These are phyloP conservation scores for Stachybotrys chlorohalonatus DNA, from an alignment of 2,329 filamentous ascomycete genomes.

Conservation along the genomic window DNA sequence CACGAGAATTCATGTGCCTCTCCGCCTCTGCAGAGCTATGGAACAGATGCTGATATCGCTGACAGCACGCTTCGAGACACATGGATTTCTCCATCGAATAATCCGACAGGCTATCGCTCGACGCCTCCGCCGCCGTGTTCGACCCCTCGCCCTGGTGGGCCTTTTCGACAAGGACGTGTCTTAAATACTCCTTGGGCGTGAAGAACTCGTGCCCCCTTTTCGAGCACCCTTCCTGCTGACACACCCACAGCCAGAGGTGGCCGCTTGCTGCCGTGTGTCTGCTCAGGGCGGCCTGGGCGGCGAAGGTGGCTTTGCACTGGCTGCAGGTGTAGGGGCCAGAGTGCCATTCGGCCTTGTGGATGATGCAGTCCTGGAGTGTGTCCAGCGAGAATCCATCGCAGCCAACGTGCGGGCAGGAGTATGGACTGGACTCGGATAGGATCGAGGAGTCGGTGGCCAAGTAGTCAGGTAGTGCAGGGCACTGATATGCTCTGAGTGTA, in stretches of 20 bases:
- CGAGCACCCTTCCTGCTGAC: constrained; percentile 9
- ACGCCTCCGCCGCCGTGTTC: not conserved
- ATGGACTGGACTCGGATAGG: constrained; percentile 4
- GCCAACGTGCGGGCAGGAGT: constrained; percentile 11
- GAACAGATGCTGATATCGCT: constrained; percentile 8
- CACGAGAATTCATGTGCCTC: constrained; percentile 5
- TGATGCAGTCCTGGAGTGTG: constrained; percentile 9
- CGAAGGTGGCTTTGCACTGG: constrained; percentile 11
- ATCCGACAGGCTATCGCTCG: not conserved
- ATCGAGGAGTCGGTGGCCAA: constrained; percentile 6
- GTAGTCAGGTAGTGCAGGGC: constrained; percentile 7
- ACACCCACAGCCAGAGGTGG: constrained; percentile 8
- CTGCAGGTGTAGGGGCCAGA: constrained; percentile 10
- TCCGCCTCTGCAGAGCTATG: constrained; percentile 1
- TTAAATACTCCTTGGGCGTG: not conserved
- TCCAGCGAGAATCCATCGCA: constrained; percentile 16
- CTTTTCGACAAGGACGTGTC: not conserved
- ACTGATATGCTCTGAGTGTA: not conserved
- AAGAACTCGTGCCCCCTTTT: not conserved
- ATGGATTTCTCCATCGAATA: not conserved
- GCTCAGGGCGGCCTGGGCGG: constrained; percentile 9
- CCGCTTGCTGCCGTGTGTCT: constrained; percentile 8
- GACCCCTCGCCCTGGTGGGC: not conserved
- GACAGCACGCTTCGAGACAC: constrained; percentile 3
- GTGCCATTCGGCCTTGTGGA: constrained; percentile 15